Percentiles rank a stretch among this genome's conserved stretches.
These are phyloP conservation scores for Pseudocercospora fuligena DNA, from an alignment of 2,329 filamentous ascomycete genomes.

Conservation along the genomic window DNA sequence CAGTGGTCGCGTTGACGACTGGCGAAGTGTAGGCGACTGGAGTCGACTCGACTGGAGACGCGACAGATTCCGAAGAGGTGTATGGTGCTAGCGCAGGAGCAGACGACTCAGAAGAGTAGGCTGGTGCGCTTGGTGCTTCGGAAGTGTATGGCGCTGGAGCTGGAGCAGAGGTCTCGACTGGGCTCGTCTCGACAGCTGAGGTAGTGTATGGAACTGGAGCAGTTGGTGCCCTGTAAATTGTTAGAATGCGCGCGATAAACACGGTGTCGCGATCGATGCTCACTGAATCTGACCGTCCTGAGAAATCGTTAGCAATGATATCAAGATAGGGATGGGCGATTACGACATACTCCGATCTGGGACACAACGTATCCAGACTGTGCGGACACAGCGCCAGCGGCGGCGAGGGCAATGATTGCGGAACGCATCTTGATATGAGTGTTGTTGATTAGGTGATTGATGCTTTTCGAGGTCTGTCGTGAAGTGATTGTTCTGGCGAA, in stretches of 20 bases:
- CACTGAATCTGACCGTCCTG: constrained; percentile 29
- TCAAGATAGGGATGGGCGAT: not conserved
- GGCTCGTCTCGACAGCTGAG: constrained; percentile 15
- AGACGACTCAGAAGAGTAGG: constrained; percentile 5
- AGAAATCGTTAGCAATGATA: constrained; percentile 15
- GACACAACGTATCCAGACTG: constrained; percentile 23
- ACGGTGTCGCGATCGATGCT: not conserved
- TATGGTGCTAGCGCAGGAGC: constrained; percentile 12
- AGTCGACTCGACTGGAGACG: constrained; percentile 13
- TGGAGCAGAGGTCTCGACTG: constrained; percentile 6
- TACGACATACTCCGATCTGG: constrained; percentile 28
- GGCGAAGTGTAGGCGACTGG: constrained; percentile 11
- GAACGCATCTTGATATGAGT: constrained; percentile 30
- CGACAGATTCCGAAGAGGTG: constrained; percentile 11
- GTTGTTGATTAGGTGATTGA: constrained; percentile 20
- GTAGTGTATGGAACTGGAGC: constrained; percentile 15
- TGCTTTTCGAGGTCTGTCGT: constrained; percentile 1
- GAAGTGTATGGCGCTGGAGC: constrained; percentile 17
- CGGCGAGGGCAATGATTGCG: constrained; percentile 27
- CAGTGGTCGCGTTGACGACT: constrained; percentile 19
- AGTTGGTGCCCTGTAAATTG: constrained; percentile 18
- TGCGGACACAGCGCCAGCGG: constrained; percentile 26
- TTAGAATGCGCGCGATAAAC: not conserved
- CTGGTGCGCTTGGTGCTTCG: constrained; percentile 15
- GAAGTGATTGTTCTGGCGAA: constrained; percentile 9